A percentile compares a stretch with the other conserved stretches of the same genome.
These are phyloP conservation scores for Aegilops umbellulata DNA, from an alignment of 176 grass and related monocot species.

Conservation along the genomic window DNA sequence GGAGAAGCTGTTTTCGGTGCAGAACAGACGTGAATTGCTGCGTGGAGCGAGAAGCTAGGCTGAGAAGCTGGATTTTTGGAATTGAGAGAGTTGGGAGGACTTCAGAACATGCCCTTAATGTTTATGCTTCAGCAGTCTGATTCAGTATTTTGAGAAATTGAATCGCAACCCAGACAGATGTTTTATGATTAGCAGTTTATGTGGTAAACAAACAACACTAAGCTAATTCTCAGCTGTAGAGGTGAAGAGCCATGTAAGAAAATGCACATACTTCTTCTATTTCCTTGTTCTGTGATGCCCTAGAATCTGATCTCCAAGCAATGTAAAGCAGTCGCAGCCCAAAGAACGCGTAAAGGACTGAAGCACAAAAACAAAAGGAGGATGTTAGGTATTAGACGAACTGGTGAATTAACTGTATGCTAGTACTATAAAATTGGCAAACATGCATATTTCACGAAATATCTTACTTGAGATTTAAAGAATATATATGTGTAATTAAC, in stretches of 20 bases:
- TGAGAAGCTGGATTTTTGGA: too few species aligned
- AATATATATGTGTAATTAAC: not conserved
- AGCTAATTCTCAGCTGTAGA: not conserved
- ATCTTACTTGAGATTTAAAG: not conserved
- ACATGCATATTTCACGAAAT: not conserved
- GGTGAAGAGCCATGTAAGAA: not conserved
- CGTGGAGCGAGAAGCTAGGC: too few species aligned
- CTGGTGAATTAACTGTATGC: not conserved
- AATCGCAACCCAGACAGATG: not conserved
- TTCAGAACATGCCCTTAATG: not conserved
- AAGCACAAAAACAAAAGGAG: constrained; percentile 16
- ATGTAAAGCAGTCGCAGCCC: constrained; percentile 87
- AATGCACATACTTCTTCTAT: constrained; percentile 77
- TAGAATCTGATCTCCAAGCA: constrained; percentile 91
- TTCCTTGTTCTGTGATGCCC: constrained; percentile 92
- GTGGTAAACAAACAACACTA: not conserved
- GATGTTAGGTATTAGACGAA: constrained; percentile 22
- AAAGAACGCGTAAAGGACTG: constrained; percentile 89
- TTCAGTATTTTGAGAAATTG: not conserved
- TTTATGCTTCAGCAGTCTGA: not conserved
- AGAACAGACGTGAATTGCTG: too few species aligned
- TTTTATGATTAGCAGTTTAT: not conserved
- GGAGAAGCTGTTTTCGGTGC: too few species aligned
- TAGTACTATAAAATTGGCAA: not conserved
- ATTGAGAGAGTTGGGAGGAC: too few species aligned